phyloP scores from a whole-genome alignment of 2,329 filamentous ascomycete genomes.

The Clarireedia hainanense region DNA sequence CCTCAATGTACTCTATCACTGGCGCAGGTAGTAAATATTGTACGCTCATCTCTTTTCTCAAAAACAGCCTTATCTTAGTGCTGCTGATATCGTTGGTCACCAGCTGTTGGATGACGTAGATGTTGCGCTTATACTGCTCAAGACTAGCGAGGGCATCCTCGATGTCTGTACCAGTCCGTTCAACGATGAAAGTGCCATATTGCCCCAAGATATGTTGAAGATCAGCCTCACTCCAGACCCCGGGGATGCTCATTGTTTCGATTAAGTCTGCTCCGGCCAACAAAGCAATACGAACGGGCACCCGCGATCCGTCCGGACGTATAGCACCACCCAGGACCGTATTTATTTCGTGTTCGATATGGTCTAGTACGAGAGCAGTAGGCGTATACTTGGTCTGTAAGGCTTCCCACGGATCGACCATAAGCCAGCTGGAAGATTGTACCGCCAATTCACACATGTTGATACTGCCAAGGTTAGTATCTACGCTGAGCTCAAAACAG shows the following conservation, averaged over 20 bases:
- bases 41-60: constrained; percentile 74
- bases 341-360: constrained; percentile 89
- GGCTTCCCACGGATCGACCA: constrained; percentile 89
- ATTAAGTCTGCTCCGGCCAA: constrained; percentile 73
- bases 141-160: constrained; percentile 79
- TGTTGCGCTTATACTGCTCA: constrained; percentile 75
- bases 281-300: constrained; percentile 62
- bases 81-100: constrained; percentile 82
- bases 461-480: constrained; percentile 39
- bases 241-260: constrained; percentile 55
- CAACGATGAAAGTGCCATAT: constrained; percentile 79
- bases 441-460: constrained; percentile 84
- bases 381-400: constrained; percentile 76
- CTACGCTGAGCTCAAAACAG: too few relatives aligned
- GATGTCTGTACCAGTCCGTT: constrained; percentile 81
- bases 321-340: constrained; percentile 66
- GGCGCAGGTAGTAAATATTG: constrained; percentile 67
- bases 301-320: constrained; percentile 56
- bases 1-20: constrained; percentile 67
- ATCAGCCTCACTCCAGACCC: constrained; percentile 76
- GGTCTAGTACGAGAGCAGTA: constrained; percentile 82
- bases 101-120: constrained; percentile 66
- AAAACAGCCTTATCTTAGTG: constrained; percentile 72
- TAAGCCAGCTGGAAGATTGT: constrained; percentile 68
- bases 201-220: constrained; percentile 79